These are phyloP conservation scores for Fusarium falciforme DNA, from an alignment of 2,329 filamentous ascomycete genomes.

Conservation along the genomic window DNA sequence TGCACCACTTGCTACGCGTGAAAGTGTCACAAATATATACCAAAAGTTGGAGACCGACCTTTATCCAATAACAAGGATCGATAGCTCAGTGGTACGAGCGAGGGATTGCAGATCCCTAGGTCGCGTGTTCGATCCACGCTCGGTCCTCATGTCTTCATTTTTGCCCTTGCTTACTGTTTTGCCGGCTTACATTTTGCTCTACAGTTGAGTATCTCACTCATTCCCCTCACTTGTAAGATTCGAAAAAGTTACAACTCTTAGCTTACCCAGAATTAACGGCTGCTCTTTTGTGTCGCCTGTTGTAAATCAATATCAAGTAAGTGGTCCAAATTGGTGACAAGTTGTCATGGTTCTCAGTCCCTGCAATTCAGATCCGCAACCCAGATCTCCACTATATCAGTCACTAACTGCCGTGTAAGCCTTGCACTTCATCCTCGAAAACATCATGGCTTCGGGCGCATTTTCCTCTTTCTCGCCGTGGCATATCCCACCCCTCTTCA, in stretches of 20 bases:
- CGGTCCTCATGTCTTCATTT: constrained; percentile 23
- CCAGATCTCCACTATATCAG: neutral
- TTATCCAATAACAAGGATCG: constrained; percentile 28
- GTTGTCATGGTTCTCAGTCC: neutral
- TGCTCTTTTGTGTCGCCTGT: neutral
- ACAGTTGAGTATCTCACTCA: neutral
- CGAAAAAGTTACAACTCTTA: neutral
- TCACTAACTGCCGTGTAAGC: neutral
- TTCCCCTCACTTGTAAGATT: neutral
- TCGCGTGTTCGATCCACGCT: constrained; percentile 42
- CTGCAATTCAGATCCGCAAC: neutral
- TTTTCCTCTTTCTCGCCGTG: constrained; percentile 31
- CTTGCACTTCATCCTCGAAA: neutral
- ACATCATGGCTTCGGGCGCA: constrained; percentile 23
- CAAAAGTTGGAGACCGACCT: neutral
- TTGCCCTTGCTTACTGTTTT: constrained; percentile 2
- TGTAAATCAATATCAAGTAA: neutral
- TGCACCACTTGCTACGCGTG: neutral
- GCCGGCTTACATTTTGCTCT: neutral
- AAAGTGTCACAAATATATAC: neutral
- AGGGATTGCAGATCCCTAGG: constrained; percentile 42
- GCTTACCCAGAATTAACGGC: neutral
- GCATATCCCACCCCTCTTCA: constrained; percentile 44
- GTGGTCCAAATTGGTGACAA: neutral
- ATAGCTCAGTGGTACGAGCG: constrained; percentile 42